Evolutionary conservation across 2,329 filamentous ascomycete genomes (phyloP).

Genomic region (Coniochaeta sp.): DNA sequence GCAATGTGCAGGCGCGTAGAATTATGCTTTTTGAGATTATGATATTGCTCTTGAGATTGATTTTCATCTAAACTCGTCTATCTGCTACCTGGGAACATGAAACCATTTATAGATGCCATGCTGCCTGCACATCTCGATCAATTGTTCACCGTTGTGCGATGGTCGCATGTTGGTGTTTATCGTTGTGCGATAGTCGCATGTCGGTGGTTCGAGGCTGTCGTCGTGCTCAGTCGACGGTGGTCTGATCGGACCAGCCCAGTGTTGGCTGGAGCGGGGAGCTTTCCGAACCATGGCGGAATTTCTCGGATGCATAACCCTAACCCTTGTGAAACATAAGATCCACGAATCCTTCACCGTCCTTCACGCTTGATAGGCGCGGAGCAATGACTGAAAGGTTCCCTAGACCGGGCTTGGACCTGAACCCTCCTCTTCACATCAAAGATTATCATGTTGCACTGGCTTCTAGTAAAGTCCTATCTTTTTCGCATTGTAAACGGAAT

Average conservation of each 20-base stretch:
- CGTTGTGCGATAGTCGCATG: neutral
- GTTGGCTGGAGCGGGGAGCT: neutral
- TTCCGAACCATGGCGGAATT: neutral
- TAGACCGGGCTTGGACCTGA: too few species aligned
- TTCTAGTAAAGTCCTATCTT: too few species aligned
- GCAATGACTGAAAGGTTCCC: too few species aligned
- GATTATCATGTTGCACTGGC: too few species aligned
- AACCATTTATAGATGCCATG: neutral
- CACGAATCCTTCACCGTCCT: too few species aligned
- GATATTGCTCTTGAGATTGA: neutral
- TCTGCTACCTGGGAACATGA: neutral
- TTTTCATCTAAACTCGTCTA: neutral
- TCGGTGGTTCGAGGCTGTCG: neutral
- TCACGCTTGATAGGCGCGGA: too few species aligned
- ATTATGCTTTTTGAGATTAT: neutral
- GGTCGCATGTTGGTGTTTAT: neutral
- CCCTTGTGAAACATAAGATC: neutral
- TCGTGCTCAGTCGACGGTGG: neutral
- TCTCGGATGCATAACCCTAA: neutral
- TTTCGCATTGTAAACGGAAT: too few species aligned
- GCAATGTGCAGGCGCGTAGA: neutral
- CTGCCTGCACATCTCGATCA: neutral
- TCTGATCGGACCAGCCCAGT: neutral
- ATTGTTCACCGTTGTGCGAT: neutral
- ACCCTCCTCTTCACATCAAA: too few species aligned